Evolutionary conservation across 345 rosid species (phyloP).

Genomic region (Toxicodendron radicans): DNA sequence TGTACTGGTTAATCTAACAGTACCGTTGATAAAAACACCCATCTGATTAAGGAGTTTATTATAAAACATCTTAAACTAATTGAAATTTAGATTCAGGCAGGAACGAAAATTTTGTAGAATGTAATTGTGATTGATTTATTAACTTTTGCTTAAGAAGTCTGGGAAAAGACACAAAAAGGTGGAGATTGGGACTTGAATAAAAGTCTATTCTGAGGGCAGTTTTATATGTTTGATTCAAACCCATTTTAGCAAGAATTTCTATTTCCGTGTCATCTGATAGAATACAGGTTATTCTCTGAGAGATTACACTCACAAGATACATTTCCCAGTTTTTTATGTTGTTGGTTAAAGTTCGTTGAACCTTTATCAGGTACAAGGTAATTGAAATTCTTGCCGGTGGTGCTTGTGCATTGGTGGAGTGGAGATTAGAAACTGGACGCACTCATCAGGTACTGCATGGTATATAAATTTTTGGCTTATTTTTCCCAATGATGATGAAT

Average conservation of each 20-base stretch:
- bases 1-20: background rate
- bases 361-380: slow-evolving; percentile 71
- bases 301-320: background rate
- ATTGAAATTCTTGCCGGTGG: slow-evolving; percentile 78
- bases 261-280: background rate
- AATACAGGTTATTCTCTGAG: background rate
- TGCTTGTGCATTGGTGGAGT: slow-evolving; percentile 82
- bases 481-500: background rate
- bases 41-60: too few species aligned
- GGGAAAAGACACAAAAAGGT: background rate
- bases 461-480: background rate
- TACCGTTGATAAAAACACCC: background rate
- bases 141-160: background rate
- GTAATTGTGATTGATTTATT: background rate
- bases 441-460: slow-evolving; percentile 80
- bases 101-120: background rate
- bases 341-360: slow-evolving; percentile 18
- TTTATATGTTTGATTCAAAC: too few species aligned
- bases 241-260: background rate
- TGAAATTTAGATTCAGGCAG: background rate
- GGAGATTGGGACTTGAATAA: background rate
- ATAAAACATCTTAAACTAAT: background rate
- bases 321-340: slow-evolving; percentile 6
- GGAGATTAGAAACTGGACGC: slow-evolving; percentile 97
- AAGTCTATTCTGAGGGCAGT: background rate